Evolutionary conservation across 1,284 basidiomycete species (phyloP), one percentile per base, ranked within the genome.

Genomic region (Laetiporus sulphureus): DNA sequence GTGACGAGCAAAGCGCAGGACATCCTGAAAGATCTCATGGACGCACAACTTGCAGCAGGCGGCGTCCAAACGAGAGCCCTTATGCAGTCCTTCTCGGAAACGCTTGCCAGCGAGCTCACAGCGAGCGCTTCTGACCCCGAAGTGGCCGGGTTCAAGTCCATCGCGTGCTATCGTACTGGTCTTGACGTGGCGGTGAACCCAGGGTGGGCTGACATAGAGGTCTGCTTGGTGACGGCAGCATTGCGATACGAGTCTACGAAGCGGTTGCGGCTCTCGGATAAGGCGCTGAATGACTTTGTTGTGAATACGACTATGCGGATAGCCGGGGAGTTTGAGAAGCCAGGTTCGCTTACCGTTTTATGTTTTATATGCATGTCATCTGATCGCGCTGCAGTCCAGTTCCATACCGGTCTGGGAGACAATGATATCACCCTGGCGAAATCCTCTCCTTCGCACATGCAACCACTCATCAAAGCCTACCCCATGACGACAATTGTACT

Each of bases 371-470:
- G 8, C 8, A 6, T 18, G 18, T 7, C 33, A 12, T n/a, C 24
- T 11, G 10, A 6, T n/a, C 19, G 3, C 7, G 21, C 20, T 37
- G 18, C 44, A 85, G 85, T 88, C 7, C 85, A 88, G 63, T 89
- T 89, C 58, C 85, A 88, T 54, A 87, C 83, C 4, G 85, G 85
- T 19, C 66, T 88, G 1, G 86, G 85, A 5, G 85, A 89, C 54
- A 77, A 71, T 44, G 82, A 87, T 46, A 73, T 89, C 35, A 67
- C 60, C n/a, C 64, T 87, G 20, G 51, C 63, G 12, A 68, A 65
- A 4, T 68, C 81, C 0, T 80, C 79, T 2, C 83, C 86, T 1
- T 66, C 82, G 5, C 69, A 75, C 38, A 63, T 89, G 53, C 84
- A 88, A 51, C 68, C 76, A 1, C 57, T 84, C 42, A 81, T 88